Evolutionary conservation across 257 asterid species (phyloP).

Genomic region (Cordia subcordata): DNA sequence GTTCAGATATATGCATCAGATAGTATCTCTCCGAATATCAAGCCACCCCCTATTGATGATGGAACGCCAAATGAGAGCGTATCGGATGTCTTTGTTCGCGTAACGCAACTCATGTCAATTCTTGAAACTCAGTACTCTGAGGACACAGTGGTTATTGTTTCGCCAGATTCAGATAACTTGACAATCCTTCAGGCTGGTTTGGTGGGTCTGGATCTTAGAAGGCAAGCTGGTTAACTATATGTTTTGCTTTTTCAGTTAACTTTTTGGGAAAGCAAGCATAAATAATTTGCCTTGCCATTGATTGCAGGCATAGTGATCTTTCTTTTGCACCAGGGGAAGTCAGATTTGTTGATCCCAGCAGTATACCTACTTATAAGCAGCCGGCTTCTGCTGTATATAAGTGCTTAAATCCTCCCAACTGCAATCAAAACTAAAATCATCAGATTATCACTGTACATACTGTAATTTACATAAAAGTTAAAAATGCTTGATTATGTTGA

Average conservation of each 20-base stretch:
- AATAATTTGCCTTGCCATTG: too few species aligned
- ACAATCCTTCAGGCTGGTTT: slow-evolving; percentile 80
- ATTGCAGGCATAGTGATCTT: too few species aligned
- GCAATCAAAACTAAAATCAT: too few species aligned
- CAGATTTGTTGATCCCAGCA: too few species aligned
- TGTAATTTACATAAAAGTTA: too few species aligned
- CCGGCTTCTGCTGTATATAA: too few species aligned
- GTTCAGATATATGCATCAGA: slow-evolving; percentile 77
- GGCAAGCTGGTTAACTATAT: slow-evolving; percentile 33
- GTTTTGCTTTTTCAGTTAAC: neutral
- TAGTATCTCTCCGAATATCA: slow-evolving; percentile 61
- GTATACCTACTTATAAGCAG: too few species aligned
- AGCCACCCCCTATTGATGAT: slow-evolving; percentile 80
- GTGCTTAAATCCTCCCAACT: too few species aligned
- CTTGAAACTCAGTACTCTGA: slow-evolving; percentile 87
- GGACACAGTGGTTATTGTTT: slow-evolving; percentile 71
- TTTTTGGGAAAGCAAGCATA: too few species aligned
- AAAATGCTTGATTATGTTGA: too few species aligned
- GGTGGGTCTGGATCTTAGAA: slow-evolving; percentile 74
- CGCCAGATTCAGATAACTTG: slow-evolving; percentile 89
- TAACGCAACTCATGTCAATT: slow-evolving; percentile 90
- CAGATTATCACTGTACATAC: too few species aligned
- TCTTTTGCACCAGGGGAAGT: too few species aligned
- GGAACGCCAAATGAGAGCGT: slow-evolving; percentile 96
- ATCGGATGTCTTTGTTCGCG: slow-evolving; percentile 86